A percentile compares a stretch with the other conserved stretches of the same genome.
phyloP scores from a whole-genome alignment of 129 eudicot genomes.

The Solidago caesia region DNA sequence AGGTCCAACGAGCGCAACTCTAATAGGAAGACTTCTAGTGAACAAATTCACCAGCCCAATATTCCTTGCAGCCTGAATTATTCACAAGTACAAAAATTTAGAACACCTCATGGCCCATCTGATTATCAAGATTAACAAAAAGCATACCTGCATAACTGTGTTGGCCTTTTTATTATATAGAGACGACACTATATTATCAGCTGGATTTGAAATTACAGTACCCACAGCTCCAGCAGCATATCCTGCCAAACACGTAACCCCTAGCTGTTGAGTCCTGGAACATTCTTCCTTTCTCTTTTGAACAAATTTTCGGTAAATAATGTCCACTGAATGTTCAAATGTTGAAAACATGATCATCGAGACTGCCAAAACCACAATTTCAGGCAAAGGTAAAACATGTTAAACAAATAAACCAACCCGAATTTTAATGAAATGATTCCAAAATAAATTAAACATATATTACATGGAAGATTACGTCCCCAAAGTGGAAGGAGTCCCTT shows the following conservation, averaged over 20 bases:
- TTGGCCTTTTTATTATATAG: conserved; percentile 75
- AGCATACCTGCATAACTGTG: conserved; percentile 52
- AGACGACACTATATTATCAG: conserved; percentile 77
- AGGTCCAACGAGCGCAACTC: conserved; percentile 82
- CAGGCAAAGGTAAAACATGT: neutral
- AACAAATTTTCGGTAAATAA: conserved; percentile 54
- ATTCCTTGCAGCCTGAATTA: conserved; percentile 62
- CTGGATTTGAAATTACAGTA: conserved; percentile 82
- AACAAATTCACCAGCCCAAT: conserved; percentile 74
- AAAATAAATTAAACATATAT: conserved; percentile 13
- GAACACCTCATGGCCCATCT: neutral
- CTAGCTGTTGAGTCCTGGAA: conserved; percentile 72
- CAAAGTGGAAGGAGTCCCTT: conserved; percentile 93
- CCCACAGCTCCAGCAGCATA: conserved; percentile 91
- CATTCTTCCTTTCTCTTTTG: conserved; percentile 75
- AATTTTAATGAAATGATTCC: neutral
- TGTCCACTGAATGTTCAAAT: conserved; percentile 87
- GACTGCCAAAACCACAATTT: conserved; percentile 42
- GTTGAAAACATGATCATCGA: conserved; percentile 93
- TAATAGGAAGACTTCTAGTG: conserved; percentile 87
- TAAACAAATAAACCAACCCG: neutral
- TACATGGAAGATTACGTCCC: conserved; percentile 99
- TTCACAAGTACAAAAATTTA: neutral
- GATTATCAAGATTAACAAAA: neutral
- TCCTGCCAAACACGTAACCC: conserved; percentile 81